These are phyloP conservation scores for Heritiera littoralis DNA, from an alignment of 345 rosid genomes.

Conservation along the genomic window DNA sequence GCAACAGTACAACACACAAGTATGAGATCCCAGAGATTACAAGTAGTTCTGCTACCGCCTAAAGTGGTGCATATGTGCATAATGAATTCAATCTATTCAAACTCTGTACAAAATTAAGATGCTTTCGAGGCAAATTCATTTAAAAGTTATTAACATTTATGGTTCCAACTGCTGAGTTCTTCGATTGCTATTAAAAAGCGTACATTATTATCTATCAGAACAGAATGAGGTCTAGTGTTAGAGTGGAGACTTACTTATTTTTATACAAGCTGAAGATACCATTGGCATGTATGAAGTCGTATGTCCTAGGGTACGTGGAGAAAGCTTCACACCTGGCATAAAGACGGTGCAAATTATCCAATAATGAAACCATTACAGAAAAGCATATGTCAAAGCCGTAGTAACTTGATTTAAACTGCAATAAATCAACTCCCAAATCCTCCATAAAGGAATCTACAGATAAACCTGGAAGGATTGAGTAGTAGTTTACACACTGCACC, in stretches of 20 bases:
- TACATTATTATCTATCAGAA: neutral
- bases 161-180: neutral
- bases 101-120: neutral
- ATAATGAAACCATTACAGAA: neutral
- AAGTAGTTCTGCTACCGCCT: neutral
- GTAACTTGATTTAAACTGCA: neutral
- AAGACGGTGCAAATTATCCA: neutral
- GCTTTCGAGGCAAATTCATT: neutral
- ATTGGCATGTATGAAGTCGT: conserved; percentile 52
- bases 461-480: neutral
- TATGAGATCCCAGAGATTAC: neutral
- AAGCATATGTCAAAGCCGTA: neutral
- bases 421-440: neutral
- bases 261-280: conserved; percentile 38
- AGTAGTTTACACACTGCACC: neutral
- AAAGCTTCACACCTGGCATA: conserved; percentile 56
- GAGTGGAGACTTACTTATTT: conserved; percentile 39
- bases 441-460: no score
- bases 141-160: neutral
- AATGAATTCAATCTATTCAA: neutral
- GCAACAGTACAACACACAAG: neutral
- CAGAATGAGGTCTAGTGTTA: neutral
- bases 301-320: conserved; percentile 64
- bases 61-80: neutral
- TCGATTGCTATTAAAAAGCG: neutral